Base-by-base conservation (phyloP, 768 basidiomycete genomes). In the Pisolithus sp. region DNA sequence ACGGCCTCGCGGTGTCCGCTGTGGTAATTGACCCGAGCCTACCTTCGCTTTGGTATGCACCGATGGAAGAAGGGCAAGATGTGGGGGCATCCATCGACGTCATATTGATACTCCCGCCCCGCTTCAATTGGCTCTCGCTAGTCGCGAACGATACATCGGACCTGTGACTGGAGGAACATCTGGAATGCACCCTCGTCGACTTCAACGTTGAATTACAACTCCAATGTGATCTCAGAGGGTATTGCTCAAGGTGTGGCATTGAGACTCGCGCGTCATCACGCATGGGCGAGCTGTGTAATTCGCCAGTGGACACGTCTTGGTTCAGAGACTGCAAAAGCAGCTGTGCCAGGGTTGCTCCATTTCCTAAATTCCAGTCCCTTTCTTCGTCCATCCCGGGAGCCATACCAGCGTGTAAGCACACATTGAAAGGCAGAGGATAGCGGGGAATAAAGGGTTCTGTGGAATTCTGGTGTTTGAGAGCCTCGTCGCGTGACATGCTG, bases 201-300 rank as follows among this genome's bases (percentile, higher is more conserved):
- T 48, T 62, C 36, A 62, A 53, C 5, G 66, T 63, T 9, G 66
- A 68, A 37, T 66, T 60, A n/a, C 63, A 53, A 50, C 66, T 68
- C 66, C 66, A 68, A 28, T 68, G 55, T 13, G 66, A 68, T 18
- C 4, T 47, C 45, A 55, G 58, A 5, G 55, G 61, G 9, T 53
- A n/a, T 17, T 69, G 60, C 5, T 54, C 55, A 23, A 39, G 46
- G 45, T 57, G 58, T 37, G 54, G 65, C 34, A 53, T 42, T 24
- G 53, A 53, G 23, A 59, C 48, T 1, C 18, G 18, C 8, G 30
- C 24, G 5, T 17, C 23, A 2, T 6, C 43, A 7, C 36, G 21
- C 4, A 17, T 53, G 7, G 53, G 50, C 9, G n/a, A 24, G 26
- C 40, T 51, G 18, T 21, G 5, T 34, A 17, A 3, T 18, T 54